These are phyloP conservation scores for Solanum hybrid DNA, from an alignment of 305 asterid genomes.

Conservation along the genomic window DNA sequence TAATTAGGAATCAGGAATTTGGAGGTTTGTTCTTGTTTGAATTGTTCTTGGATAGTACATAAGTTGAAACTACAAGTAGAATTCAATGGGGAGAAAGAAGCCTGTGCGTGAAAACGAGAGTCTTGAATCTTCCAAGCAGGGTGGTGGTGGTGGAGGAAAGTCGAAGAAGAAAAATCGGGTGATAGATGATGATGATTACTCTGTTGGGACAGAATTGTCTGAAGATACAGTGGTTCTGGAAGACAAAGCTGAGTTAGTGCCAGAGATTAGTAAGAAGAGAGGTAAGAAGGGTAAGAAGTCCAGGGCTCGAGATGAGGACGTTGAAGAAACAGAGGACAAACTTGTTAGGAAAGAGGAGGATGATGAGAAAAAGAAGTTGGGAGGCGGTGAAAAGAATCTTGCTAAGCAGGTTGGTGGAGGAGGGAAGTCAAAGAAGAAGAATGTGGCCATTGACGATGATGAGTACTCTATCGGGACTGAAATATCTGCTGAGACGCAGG, in stretches of 20 bases:
- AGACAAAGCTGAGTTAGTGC: slow-evolving; percentile 41
- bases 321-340: not conserved
- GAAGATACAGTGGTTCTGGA: slow-evolving; percentile 51
- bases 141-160: slow-evolving; percentile 50
- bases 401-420: slow-evolving; percentile 35
- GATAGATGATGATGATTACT: slow-evolving; percentile 68
- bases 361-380: slow-evolving; percentile 5
- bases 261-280: slow-evolving; percentile 39
- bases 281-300: slow-evolving; percentile 29
- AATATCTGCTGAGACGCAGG: slow-evolving; percentile 49
- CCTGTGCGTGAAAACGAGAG: slow-evolving; percentile 49
- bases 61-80: slow-evolving; percentile 19
- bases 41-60: not conserved
- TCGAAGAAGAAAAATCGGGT: slow-evolving; percentile 55
- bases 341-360: not conserved
- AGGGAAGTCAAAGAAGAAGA: slow-evolving; percentile 71
- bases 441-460: slow-evolving; percentile 49
- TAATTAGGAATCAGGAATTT: not conserved
- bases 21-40: not conserved
- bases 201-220: slow-evolving; percentile 48
- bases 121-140: slow-evolving; percentile 19
- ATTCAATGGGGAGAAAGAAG: slow-evolving; percentile 79
- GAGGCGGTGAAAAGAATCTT: slow-evolving; percentile 13
- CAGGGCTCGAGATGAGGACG: slow-evolving; percentile 31
- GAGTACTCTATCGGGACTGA: slow-evolving; percentile 60